Base-by-base conservation (phyloP, 441 rosid species). In the Brassica hybrid region DNA sequence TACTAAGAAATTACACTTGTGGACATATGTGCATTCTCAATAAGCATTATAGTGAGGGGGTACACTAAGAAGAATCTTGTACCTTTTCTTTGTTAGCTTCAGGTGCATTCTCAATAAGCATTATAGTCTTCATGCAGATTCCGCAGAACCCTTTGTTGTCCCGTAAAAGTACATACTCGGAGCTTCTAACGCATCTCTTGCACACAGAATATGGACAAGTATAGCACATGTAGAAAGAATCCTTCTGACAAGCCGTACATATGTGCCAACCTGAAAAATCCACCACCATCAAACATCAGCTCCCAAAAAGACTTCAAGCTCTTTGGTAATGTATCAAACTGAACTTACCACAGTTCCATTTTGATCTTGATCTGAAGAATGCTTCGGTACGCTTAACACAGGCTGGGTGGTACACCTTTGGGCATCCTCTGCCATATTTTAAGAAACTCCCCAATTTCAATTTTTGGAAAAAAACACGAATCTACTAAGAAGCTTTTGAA, bases 191-290 rank as follows among this genome's bases (percentile, higher is more conserved):
- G 79, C 99, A 97, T 76, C 88, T 90, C 83, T 97, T 97, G 86
- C 99, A 97, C 73, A 88, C 82, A 57, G 99, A 94, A 88, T 89
- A 94, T 0, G 99, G 92, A 86, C 99, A 97, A 17, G 99, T 97
- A 78, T 97, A 94, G 85, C 99, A 97, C 97, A 93, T 85, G 81
- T 87, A 90, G 86, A 86, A 80, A 2, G 99, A 90, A 80, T 93
- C 88, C 85, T 86, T 94, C 83, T 88, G 93, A 81, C 99, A 97
- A 71, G 83, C 82, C 77, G 92, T 90, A 78, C 99, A 97, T 69
- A 94, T 90, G 73, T 97, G 99, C 99, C 99, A 97, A 62, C 99
- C 99, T 97, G 91, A 83, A 85, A 86, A 63, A 41, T 10, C 10
- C 27, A 16, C 5, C 52, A 6, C 1, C 7, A 9, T 7, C 11